Percentiles rank a stretch among this genome's conserved stretches.
Conservation (phyloP, 2,329 filamentous ascomycete species). For the Aureobasidium leucospermi region DNA sequence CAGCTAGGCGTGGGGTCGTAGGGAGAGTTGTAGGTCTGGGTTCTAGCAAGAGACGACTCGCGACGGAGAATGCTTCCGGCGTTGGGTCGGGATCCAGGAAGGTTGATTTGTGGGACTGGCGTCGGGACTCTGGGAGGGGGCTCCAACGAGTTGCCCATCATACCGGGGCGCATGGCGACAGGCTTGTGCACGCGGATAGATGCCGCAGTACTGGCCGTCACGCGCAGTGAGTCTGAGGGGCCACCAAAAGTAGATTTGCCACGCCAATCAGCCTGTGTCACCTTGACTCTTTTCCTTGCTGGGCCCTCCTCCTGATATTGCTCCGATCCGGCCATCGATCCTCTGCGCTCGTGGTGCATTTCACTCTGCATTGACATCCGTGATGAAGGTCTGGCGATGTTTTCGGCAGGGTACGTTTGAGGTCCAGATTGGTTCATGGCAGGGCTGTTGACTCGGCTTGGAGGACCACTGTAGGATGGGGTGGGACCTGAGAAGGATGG, state of each 20-base stretch:
- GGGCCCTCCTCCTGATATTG: constrained; percentile 43
- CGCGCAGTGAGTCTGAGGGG: constrained; percentile 63
- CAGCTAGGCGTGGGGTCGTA: constrained; percentile 19
- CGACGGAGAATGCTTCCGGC: constrained; percentile 15
- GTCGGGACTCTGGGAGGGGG: constrained; percentile 71
- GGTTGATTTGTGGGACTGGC: constrained; percentile 54
- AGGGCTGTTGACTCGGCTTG: constrained; percentile 13
- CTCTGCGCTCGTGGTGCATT: constrained; percentile 8
- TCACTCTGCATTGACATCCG: constrained; percentile 32
- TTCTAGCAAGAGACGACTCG: constrained; percentile 16
- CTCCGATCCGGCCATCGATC: constrained; percentile 13
- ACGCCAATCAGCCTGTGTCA: constrained; percentile 65
- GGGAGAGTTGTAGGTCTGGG: constrained; percentile 15
- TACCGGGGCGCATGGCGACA: constrained; percentile 45
- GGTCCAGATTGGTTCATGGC: constrained; percentile 1
- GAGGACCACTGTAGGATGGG: not conserved
- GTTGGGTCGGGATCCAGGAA: constrained; percentile 7
- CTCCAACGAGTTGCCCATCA: constrained; percentile 52
- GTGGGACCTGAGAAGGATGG: constrained; percentile 2
- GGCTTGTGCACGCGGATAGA: constrained; percentile 81
- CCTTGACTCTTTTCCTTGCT: constrained; percentile 71
- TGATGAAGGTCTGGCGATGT: constrained; percentile 19
- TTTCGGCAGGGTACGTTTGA: constrained; percentile 20
- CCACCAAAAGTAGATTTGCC: constrained; percentile 64
- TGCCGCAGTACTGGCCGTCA: constrained; percentile 84